phyloP scores from a whole-genome alignment of 1,139 yeast species.

The Suzukiozyma palmioleophila region DNA sequence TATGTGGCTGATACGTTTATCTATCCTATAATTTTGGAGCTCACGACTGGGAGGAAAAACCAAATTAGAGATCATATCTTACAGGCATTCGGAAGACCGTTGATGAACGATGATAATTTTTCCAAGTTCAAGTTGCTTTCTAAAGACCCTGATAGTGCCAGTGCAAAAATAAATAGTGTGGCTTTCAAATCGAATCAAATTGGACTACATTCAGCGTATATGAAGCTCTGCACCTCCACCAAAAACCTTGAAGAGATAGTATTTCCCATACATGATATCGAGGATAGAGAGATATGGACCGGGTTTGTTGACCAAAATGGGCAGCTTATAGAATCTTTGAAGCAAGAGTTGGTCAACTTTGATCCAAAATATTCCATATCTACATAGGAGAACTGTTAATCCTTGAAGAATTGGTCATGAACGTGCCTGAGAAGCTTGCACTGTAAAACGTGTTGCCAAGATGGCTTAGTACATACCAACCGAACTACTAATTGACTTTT shows the following conservation, averaged over 20 bases:
- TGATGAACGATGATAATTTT: constrained; percentile 23
- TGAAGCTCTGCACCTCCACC: constrained; percentile 8
- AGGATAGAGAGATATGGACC: constrained; percentile 19
- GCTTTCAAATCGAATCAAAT: constrained; percentile 18
- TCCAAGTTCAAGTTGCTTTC: constrained; percentile 12
- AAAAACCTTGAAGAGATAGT: constrained; percentile 9
- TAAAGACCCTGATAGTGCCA: neutral
- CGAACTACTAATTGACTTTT: too few relatives aligned
- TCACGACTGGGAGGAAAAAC: constrained; percentile 23
- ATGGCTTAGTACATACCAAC: too few relatives aligned
- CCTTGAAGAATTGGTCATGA: too few relatives aligned
- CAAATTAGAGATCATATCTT: constrained; percentile 23
- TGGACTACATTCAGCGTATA: constrained; percentile 20
- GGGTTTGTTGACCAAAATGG: constrained; percentile 11
- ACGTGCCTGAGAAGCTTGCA: too few relatives aligned
- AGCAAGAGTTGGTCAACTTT: neutral
- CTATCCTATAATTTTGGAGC: constrained; percentile 18
- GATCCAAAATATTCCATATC: too few relatives aligned
- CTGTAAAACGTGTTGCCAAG: too few relatives aligned
- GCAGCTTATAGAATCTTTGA: neutral
- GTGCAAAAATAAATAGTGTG: constrained; percentile 12
- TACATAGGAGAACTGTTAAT: too few relatives aligned
- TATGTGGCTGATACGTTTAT: constrained; percentile 9
- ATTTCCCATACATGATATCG: constrained; percentile 10
- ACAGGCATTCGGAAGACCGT: constrained; percentile 16